Evolutionary conservation across 164 flowering plant genomes (phyloP).

Genomic region (Vitis riparia): DNA sequence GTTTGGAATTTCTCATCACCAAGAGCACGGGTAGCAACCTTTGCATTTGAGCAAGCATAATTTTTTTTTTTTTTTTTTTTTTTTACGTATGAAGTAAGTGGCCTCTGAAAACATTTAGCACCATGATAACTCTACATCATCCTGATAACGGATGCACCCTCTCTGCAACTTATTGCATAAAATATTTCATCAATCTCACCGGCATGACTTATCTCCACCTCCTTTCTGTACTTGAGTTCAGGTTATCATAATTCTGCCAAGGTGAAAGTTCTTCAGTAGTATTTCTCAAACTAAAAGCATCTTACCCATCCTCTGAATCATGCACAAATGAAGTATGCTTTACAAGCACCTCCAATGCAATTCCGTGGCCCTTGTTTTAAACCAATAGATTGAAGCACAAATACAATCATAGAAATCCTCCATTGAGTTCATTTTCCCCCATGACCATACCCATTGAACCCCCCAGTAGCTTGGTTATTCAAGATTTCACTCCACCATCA

Average conservation of each 20-base stretch:
- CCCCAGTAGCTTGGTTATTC: too few relatives aligned
- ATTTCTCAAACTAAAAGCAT: background rate
- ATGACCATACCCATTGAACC: too few relatives aligned
- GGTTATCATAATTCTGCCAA: constrained; percentile 1
- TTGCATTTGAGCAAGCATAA: constrained; percentile 75
- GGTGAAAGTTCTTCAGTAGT: constrained; percentile 6
- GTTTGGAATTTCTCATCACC: too few relatives aligned
- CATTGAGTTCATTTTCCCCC: too few relatives aligned
- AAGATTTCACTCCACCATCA: too few relatives aligned
- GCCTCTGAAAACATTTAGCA: too few relatives aligned
- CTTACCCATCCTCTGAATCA: background rate
- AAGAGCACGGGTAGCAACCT: constrained; percentile 28
- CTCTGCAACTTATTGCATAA: too few relatives aligned
- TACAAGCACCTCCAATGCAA: constrained; percentile 35
- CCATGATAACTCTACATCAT: too few relatives aligned
- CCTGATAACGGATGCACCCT: too few relatives aligned
- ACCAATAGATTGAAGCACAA: too few relatives aligned
- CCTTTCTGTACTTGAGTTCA: background rate
- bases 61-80: constrained; percentile 15
- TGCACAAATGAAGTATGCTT: constrained; percentile 33
- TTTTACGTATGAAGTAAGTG: constrained; percentile 56
- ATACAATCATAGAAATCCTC: too few relatives aligned
- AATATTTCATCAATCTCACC: too few relatives aligned
- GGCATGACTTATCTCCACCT: background rate
- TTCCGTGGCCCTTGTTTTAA: background rate